Evolutionary conservation across 306 rosid genomes (phyloP).

Genomic region (Quercus mongolica): DNA sequence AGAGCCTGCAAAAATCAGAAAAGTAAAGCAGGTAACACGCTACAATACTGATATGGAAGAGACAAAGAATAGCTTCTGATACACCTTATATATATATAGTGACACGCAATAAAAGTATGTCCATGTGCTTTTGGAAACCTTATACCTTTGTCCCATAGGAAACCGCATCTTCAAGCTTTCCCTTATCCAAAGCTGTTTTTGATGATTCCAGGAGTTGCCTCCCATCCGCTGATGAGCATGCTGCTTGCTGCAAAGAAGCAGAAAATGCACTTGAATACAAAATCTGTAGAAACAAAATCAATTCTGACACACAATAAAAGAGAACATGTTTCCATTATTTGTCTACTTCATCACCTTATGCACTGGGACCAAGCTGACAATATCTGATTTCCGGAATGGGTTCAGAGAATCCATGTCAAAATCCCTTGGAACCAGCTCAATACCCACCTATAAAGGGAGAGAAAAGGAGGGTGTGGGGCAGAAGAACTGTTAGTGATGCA

Average conservation of each 20-base stretch:
- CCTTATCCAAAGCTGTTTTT: slow-evolving; percentile 96
- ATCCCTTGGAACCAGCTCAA: slow-evolving; percentile 92
- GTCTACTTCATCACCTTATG: slow-evolving; percentile 66
- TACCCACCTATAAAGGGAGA: slow-evolving; percentile 64
- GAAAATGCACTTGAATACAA: slow-evolving; percentile 20
- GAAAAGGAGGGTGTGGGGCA: neutral
- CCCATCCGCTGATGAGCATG: slow-evolving; percentile 99
- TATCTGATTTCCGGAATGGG: slow-evolving; percentile 77
- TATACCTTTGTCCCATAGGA: slow-evolving; percentile 87
- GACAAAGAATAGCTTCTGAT: neutral
- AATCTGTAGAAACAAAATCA: slow-evolving; percentile 15
- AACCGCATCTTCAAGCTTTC: slow-evolving; percentile 98
- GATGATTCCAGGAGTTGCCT: slow-evolving; percentile 96
- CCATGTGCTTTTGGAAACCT: slow-evolving; percentile 9
- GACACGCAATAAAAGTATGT: slow-evolving; percentile 4
- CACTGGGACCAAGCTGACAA: slow-evolving; percentile 90
- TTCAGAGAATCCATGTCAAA: slow-evolving; percentile 84
- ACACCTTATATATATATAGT: neutral
- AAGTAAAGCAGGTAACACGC: slow-evolving; percentile 21
- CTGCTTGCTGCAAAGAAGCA: slow-evolving; percentile 84
- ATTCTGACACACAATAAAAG: slow-evolving; percentile 6
- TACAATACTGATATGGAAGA: slow-evolving; percentile 13
- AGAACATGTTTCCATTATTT: slow-evolving; percentile 15
- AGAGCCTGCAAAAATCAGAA: slow-evolving; percentile 67
- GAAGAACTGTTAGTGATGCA: slow-evolving; percentile 17